Conservation (phyloP, 805 yeast genomes). For the Candida easanensis region DNA sequence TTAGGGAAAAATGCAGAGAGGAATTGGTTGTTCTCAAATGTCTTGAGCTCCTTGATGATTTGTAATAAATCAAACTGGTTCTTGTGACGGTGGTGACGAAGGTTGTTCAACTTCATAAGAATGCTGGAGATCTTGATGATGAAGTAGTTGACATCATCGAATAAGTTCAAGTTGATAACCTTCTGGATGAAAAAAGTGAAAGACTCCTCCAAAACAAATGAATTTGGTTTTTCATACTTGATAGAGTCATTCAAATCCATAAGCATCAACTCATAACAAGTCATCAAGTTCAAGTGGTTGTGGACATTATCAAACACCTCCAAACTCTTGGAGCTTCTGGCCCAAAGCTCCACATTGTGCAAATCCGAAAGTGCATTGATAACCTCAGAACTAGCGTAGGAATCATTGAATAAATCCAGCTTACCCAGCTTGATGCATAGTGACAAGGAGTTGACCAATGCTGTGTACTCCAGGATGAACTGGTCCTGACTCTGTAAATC, state of each 20-base stretch:
- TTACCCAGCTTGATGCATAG: slow-evolving; percentile 5
- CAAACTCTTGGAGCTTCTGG: neutral
- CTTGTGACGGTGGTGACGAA: slow-evolving; percentile 10
- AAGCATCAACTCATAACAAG: slow-evolving; percentile 18
- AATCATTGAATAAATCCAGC: slow-evolving; percentile 6
- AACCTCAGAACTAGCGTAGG: slow-evolving; percentile 9
- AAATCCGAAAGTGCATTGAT: neutral
- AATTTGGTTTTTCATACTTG: slow-evolving; percentile 8
- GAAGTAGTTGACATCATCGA: slow-evolving; percentile 24
- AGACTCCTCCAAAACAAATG: slow-evolving; percentile 9
- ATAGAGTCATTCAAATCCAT: slow-evolving; percentile 22
- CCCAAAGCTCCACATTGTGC: slow-evolving; percentile 10
- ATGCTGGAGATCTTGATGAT: slow-evolving; percentile 15
- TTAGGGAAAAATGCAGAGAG: slow-evolving; percentile 17
- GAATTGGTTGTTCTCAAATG: slow-evolving; percentile 22
- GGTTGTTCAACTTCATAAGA: slow-evolving; percentile 19
- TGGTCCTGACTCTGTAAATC: neutral
- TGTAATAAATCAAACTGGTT: neutral
- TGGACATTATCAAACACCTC: slow-evolving; percentile 14
- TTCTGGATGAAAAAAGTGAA: slow-evolving; percentile 11
- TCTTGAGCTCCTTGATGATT: slow-evolving; percentile 15
- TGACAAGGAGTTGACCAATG: slow-evolving; percentile 5
- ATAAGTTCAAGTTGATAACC: slow-evolving; percentile 18
- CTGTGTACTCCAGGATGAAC: slow-evolving; percentile 6
- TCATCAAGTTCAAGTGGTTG: slow-evolving; percentile 21